A percentile compares a stretch with the other conserved stretches of the same genome.
These are phyloP conservation scores for Aristolochia fimbriata DNA, from an alignment of 164 flowering plant species.

Conservation along the genomic window DNA sequence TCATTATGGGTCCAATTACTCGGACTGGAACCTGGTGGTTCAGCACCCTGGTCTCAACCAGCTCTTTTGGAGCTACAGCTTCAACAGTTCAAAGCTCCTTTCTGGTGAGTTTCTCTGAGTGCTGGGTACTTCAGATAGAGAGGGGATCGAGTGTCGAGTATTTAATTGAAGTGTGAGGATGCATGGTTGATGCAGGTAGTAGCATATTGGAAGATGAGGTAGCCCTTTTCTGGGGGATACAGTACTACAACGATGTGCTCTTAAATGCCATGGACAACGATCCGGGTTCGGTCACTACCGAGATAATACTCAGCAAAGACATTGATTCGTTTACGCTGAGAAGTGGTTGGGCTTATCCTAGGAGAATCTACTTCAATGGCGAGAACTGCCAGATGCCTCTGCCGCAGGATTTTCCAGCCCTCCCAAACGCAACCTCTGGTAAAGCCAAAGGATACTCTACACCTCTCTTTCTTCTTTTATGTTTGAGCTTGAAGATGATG, in stretches of 20 bases:
- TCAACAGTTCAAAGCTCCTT: constrained; percentile 31
- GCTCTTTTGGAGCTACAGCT: constrained; percentile 26
- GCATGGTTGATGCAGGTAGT: constrained; percentile 1
- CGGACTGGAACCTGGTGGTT: constrained; percentile 52
- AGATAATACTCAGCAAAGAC: constrained; percentile 41
- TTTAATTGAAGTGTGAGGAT: no score
- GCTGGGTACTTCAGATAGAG: background rate
- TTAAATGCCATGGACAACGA: constrained; percentile 17
- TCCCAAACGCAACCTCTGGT: constrained; percentile 34
- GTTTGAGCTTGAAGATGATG: background rate
- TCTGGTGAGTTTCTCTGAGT: constrained; percentile 1
- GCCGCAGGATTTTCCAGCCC: constrained; percentile 44
- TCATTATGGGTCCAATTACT: constrained; percentile 32
- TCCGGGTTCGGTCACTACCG: constrained; percentile 41
- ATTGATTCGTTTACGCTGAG: constrained; percentile 28
- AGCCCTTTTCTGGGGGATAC: constrained; percentile 54
- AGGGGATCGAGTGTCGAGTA: no score
- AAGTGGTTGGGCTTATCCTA: constrained; percentile 58
- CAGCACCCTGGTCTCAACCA: constrained; percentile 55
- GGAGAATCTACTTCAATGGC: constrained; percentile 51
- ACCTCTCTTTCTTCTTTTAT: constrained; percentile 15
- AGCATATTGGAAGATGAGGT: constrained; percentile 33
- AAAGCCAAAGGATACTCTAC: background rate
- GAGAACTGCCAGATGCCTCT: constrained; percentile 54
- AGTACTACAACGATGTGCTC: constrained; percentile 28